Conservation (phyloP, 768 basidiomycete species). For the Xerocomus spinulosus region DNA sequence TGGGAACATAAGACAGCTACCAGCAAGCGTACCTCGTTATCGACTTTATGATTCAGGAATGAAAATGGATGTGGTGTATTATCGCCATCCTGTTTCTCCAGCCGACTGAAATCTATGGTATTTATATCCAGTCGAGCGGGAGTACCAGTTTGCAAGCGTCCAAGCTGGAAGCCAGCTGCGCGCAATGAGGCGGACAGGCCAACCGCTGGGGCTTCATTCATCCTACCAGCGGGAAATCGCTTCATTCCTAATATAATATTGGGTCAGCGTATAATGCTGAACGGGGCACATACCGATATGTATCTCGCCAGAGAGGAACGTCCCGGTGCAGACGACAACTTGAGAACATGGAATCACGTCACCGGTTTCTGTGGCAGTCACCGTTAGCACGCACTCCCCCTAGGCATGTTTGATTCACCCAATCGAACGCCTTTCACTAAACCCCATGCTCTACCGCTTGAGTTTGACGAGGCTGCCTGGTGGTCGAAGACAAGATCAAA, state of each 20-base stretch:
- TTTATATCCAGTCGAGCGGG: conserved; percentile 71
- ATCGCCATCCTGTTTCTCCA: conserved; percentile 69
- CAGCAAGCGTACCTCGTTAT: conserved; percentile 54
- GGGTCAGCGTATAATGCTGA: neutral
- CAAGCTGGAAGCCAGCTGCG: conserved; percentile 74
- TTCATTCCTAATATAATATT: conserved; percentile 48
- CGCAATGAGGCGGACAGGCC: conserved; percentile 75
- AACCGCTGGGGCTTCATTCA: conserved; percentile 64
- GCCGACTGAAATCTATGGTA: conserved; percentile 63
- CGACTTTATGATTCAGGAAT: conserved; percentile 61
- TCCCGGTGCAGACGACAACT: conserved; percentile 87
- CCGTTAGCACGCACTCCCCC: neutral
- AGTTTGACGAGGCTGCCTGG: conserved; percentile 22
- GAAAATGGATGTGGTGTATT: conserved; percentile 66
- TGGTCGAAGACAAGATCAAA: conserved; percentile 72
- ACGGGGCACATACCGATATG: conserved; percentile 60
- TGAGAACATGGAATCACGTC: conserved; percentile 72
- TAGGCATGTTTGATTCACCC: conserved; percentile 37
- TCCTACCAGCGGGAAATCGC: conserved; percentile 72
- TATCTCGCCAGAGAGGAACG: conserved; percentile 87
- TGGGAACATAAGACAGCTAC: neutral
- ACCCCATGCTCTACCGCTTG: conserved; percentile 39
- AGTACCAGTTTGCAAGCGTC: conserved; percentile 81
- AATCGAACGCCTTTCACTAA: conserved; percentile 62
- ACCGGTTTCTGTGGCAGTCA: conserved; percentile 52